These are phyloP conservation scores for Cercospora zeae-maydis DNA, from an alignment of 2,329 filamentous ascomycete genomes.

Conservation along the genomic window DNA sequence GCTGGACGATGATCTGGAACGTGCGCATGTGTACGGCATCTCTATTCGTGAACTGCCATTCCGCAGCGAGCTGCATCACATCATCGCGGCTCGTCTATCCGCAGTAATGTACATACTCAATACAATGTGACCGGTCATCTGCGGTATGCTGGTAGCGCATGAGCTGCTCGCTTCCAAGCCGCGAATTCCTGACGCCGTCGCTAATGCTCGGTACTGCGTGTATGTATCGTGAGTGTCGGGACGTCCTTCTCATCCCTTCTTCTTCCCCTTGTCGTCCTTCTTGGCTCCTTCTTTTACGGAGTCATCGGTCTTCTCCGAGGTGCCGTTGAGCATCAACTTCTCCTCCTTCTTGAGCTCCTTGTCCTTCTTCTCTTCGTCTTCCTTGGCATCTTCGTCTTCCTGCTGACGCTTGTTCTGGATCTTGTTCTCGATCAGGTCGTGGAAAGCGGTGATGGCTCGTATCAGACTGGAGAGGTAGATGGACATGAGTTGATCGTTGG, in stretches of 20 bases:
- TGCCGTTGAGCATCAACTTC: conserved; percentile 59
- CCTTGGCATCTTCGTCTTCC: conserved; percentile 84
- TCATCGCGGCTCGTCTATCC: background rate
- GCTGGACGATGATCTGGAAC: background rate
- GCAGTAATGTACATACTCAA: conserved; percentile 26
- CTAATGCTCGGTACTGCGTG: conserved; percentile 10
- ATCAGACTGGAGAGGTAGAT: conserved; percentile 98
- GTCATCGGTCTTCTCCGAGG: conserved; percentile 48
- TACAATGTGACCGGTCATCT: conserved; percentile 11
- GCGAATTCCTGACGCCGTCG: conserved; percentile 25
- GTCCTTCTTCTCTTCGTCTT: conserved; percentile 60
- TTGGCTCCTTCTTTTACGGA: conserved; percentile 46
- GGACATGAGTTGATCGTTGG: conserved; percentile 97
- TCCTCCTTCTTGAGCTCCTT: conserved; percentile 58
- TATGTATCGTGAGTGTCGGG: background rate
- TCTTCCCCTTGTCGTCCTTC: conserved; percentile 56
- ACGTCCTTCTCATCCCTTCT: conserved; percentile 45
- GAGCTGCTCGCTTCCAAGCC: conserved; percentile 10
- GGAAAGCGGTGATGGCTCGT: conserved; percentile 95
- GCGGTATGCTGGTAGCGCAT: conserved; percentile 17
- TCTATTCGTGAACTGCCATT: conserved; percentile 7
- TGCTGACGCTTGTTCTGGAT: conserved; percentile 97
- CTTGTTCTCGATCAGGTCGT: conserved; percentile 99
- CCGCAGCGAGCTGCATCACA: background rate
- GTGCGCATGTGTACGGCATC: background rate